Evolutionary conservation across 306 rosid genomes (phyloP).

Genomic region (Prunus davidiana): DNA sequence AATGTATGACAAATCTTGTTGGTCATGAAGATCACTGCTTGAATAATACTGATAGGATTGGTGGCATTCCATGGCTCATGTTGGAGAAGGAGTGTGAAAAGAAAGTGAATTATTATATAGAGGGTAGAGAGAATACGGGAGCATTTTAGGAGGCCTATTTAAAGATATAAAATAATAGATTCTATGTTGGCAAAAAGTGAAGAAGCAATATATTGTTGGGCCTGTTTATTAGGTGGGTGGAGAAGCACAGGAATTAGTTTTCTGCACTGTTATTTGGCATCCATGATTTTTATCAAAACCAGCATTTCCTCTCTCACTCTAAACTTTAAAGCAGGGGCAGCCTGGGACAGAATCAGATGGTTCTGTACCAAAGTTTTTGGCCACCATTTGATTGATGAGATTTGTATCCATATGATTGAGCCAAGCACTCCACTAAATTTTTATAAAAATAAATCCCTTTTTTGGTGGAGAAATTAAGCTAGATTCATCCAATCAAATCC

Average conservation of each 20-base stretch:
- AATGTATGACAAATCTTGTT: constrained; percentile 8
- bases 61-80: constrained; percentile 61
- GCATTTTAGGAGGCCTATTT: not conserved
- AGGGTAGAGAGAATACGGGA: not conserved
- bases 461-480: constrained; percentile 1
- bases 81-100: constrained; percentile 13
- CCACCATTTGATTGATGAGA: not conserved
- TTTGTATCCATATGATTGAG: constrained; percentile 1
- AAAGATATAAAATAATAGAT: not conserved
- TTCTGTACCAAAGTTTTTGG: not conserved
- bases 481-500: not conserved
- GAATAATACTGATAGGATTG: constrained; percentile 19
- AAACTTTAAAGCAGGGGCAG: not conserved
- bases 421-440: not conserved
- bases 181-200: constrained; percentile 14
- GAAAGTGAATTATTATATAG: constrained; percentile 38
- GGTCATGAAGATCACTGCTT: not conserved
- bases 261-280: constrained; percentile 1
- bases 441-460: not conserved
- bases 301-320: not conserved
- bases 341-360: constrained; percentile 3
- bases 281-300: not conserved
- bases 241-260: not conserved
- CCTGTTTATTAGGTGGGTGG: not conserved
- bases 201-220: not conserved